Evolutionary conservation across 306 rosid species (phyloP).

Genomic region (Boehmeria nivea): DNA sequence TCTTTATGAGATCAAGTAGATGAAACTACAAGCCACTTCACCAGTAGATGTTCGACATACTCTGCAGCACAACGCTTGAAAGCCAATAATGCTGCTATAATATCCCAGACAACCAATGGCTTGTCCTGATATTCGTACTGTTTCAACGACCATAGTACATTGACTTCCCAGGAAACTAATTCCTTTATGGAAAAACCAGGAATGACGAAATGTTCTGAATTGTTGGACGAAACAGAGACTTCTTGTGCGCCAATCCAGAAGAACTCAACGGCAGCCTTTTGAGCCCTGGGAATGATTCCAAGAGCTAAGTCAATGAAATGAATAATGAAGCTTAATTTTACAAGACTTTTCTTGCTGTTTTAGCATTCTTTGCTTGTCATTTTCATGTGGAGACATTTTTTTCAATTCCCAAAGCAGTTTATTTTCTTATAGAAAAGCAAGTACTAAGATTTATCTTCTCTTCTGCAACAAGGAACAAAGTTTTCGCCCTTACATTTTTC

Average conservation of each 20-base stretch:
- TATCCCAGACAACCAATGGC: conserved; percentile 79
- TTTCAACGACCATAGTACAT: conserved; percentile 64
- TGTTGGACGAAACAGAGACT: conserved; percentile 26
- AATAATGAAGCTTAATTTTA: too few species aligned
- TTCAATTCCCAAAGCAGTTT: too few species aligned
- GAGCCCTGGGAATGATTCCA: conserved; percentile 44
- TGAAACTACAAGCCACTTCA: conserved; percentile 61
- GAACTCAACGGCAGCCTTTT: conserved; percentile 72
- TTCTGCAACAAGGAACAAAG: too few species aligned
- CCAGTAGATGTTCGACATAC: conserved; percentile 48
- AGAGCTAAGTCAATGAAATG: too few species aligned
- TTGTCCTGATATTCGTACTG: conserved; percentile 49
- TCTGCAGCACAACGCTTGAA: conserved; percentile 50
- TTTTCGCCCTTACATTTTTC: too few species aligned
- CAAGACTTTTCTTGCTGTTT: too few species aligned
- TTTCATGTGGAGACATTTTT: too few species aligned
- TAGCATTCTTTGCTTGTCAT: too few species aligned
- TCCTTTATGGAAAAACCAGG: conserved; percentile 46
- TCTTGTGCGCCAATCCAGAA: conserved; percentile 82
- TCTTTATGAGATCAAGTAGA: conserved; percentile 32
- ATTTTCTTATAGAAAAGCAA: too few species aligned
- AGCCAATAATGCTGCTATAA: conserved; percentile 53
- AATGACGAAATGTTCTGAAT: conserved; percentile 28
- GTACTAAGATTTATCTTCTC: too few species aligned
- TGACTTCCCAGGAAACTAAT: conserved; percentile 56